Percentiles rank a stretch among this genome's conserved stretches.
Conservation (phyloP, 345 rosid genomes). For the Theobroma cacao region DNA sequence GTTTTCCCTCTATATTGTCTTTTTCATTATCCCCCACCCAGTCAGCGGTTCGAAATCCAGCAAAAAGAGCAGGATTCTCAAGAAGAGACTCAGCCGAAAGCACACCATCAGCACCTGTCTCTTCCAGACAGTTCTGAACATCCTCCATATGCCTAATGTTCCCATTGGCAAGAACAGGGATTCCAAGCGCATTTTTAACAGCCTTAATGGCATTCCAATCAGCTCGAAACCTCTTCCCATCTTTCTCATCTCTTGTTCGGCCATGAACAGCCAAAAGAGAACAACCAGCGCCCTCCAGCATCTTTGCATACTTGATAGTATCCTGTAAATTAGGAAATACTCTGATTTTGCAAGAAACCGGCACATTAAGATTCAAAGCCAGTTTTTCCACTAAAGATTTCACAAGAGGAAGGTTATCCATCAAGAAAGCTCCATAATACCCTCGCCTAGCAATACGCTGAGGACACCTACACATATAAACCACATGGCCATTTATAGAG, state of each 20-base stretch:
- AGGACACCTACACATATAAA: conserved; percentile 65
- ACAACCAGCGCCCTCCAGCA: conserved; percentile 97
- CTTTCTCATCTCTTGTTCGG: conserved; percentile 82
- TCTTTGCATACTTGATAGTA: conserved; percentile 75
- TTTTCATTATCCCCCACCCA: conserved; percentile 48
- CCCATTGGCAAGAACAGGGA: conserved; percentile 96
- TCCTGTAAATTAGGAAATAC: conserved; percentile 71
- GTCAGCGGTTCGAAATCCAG: conserved; percentile 72
- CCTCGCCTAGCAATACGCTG: conserved; percentile 92
- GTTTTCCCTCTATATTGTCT: conserved; percentile 44
- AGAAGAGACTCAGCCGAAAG: conserved; percentile 96
- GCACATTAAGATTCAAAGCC: conserved; percentile 58
- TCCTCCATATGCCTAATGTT: conserved; percentile 83
- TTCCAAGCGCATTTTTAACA: conserved; percentile 61
- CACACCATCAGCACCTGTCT: conserved; percentile 85
- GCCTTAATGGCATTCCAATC: conserved; percentile 83
- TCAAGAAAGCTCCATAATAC: conserved; percentile 87
- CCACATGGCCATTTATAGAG: not conserved
- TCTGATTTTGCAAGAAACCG: conserved; percentile 90
- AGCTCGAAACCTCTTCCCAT: conserved; percentile 77
- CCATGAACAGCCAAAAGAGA: conserved; percentile 91
- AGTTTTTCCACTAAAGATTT: conserved; percentile 81
- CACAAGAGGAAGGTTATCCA: conserved; percentile 92
- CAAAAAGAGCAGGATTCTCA: conserved; percentile 88
- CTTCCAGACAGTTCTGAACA: conserved; percentile 56